Evolutionary conservation across 305 asterid species (phyloP).

Genomic region (Fraxinus dipetala): DNA sequence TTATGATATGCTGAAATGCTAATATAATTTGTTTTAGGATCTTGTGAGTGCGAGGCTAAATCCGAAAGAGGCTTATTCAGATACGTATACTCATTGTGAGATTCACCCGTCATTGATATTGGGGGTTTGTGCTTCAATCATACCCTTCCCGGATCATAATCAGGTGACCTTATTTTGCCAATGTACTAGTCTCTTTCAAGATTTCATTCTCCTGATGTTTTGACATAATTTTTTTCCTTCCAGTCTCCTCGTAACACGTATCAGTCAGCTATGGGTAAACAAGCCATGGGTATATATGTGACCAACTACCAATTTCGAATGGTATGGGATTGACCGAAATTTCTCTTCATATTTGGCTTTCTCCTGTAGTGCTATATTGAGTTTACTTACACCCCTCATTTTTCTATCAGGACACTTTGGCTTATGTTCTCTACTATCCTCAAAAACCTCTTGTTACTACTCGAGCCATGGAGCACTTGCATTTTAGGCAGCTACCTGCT

Average conservation of each 20-base stretch:
- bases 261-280: conserved; percentile 99
- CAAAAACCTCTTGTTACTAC: conserved; percentile 98
- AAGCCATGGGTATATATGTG: conserved; percentile 98
- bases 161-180: conserved; percentile 48
- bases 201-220: conserved; percentile 26
- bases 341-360: conserved; percentile 1
- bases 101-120: conserved; percentile 94
- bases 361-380: not conserved
- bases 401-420: conserved; percentile 80
- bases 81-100: conserved; percentile 92
- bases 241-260: conserved; percentile 99
- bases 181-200: not conserved
- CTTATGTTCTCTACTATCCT: conserved; percentile 92
- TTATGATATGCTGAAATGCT: conserved; percentile 30
- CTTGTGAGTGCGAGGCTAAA: conserved; percentile 68
- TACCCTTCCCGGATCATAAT: conserved; percentile 98
- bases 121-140: conserved; percentile 98
- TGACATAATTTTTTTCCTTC: conserved; percentile 23
- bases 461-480: conserved; percentile 99
- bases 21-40: conserved; percentile 47
- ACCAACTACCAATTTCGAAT: conserved; percentile 96
- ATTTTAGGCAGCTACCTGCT: conserved; percentile 95
- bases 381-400: not conserved
- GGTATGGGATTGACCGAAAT: conserved; percentile 44
- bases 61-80: conserved; percentile 79